Base-by-base conservation (phyloP, 1,284 basidiomycete species). In the Trametes hirsuta region DNA sequence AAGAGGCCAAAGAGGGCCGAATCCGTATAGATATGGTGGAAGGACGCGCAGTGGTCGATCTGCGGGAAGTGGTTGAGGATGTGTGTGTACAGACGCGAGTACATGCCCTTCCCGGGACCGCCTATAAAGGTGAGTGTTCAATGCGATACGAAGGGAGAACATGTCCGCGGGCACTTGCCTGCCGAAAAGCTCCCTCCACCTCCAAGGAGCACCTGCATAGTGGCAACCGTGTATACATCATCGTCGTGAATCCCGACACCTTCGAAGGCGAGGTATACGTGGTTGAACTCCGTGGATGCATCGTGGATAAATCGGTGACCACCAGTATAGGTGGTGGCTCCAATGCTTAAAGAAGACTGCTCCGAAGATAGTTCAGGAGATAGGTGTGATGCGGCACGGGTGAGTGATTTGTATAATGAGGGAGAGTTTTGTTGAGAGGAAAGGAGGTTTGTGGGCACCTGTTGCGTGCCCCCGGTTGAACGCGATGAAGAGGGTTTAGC, bases 71-170 rank as follows among this genome's bases (percentile, higher is more conserved):
- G 91, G 74, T 98, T 98, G 63, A 99, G 87, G 67, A 99, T 95
- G 72, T 96, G 91, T n/a, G 95, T 97, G 80, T 98, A 98, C 53
- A 98, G 79, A 18, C 97, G 90, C 40, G 94, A 95, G 81, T 98
- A 98, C 95, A 99, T 98, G 69, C 97, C 97, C 80, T 99, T 99
- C 45, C 97, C 97, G 1, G 97, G 97, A 2, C 97, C 97, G 66
- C 95, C 92, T 84, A 70, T 18, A 34, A 47, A 54, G 55, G 39
- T 71, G 60, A 64, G 60, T 30, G 44, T 50, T 49, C 30, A 30
- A 30, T 39, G 42, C 37, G 51, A 56, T 36, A 47, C 22, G 53
- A 55, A 25, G 18, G 55, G 12, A 10, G 55, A 49, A 46, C 51
- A 2, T 25, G 5, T 40, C n/a, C 39, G 14, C 22, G 21, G 21